Evolutionary conservation across 345 rosid species (phyloP).

Genomic region (Populus tremula): DNA sequence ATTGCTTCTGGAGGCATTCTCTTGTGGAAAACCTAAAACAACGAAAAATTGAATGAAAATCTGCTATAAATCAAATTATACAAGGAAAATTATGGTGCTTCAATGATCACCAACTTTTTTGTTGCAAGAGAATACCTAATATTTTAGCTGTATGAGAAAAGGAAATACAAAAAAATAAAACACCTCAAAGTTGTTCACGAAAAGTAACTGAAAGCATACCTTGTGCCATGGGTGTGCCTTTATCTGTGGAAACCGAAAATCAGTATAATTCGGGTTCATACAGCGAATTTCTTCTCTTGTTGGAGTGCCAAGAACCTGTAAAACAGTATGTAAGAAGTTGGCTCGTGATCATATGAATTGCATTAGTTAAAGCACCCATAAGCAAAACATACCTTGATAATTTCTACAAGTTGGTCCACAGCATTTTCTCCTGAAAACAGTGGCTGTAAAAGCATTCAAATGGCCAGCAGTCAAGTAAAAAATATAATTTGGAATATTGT

Average conservation of each 20-base stretch:
- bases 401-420: constrained; percentile 38
- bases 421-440: constrained; percentile 38
- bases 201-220: constrained; percentile 5
- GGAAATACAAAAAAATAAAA: background rate
- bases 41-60: background rate
- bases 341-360: background rate
- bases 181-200: background rate
- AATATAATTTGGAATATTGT: background rate
- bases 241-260: constrained; percentile 37
- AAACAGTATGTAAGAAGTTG: background rate
- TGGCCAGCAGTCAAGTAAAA: background rate
- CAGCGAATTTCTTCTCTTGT: constrained; percentile 41
- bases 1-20: constrained; percentile 40
- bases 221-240: constrained; percentile 42
- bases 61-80: background rate
- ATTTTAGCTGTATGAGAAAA: background rate
- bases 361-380: background rate
- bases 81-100: background rate
- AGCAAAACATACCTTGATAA: constrained; percentile 25
- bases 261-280: constrained; percentile 38
- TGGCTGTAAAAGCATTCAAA: constrained; percentile 19
- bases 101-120: background rate
- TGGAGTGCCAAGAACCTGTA: constrained; percentile 37
- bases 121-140: background rate
- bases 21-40: constrained; percentile 31